These are phyloP conservation scores for Yamadazyma epiphylla DNA, from an alignment of 1,139 yeast genomes.

Conservation along the genomic window DNA sequence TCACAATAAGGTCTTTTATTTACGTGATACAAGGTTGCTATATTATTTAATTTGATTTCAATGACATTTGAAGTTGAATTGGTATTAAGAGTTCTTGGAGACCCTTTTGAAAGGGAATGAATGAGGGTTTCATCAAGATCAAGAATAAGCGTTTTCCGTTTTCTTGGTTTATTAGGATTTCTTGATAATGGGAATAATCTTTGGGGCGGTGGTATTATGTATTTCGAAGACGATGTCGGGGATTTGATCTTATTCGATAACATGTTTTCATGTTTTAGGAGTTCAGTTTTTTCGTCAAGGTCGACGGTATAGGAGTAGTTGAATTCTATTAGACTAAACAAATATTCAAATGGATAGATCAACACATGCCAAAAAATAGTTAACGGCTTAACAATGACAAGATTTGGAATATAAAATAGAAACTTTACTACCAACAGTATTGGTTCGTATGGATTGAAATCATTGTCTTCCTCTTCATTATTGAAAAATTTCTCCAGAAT, in stretches of 20 bases:
- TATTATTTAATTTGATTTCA: slow-evolving; percentile 69
- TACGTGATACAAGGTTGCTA: slow-evolving; percentile 81
- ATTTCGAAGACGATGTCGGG: slow-evolving; percentile 50
- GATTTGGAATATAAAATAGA: slow-evolving; percentile 17
- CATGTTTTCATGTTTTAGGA: slow-evolving; percentile 35
- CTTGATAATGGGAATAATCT: slow-evolving; percentile 41
- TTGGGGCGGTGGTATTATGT: slow-evolving; percentile 47
- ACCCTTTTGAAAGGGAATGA: slow-evolving; percentile 76
- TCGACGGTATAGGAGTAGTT: slow-evolving; percentile 9
- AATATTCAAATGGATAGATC: slow-evolving; percentile 17
- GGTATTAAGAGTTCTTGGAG: slow-evolving; percentile 43
- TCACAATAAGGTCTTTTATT: slow-evolving; percentile 92
- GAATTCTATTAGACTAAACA: slow-evolving; percentile 10
- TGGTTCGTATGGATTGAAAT: too few relatives aligned
- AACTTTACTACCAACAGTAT: slow-evolving; percentile 5
- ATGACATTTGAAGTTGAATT: slow-evolving; percentile 65
- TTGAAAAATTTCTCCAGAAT: neutral
- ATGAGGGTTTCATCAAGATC: slow-evolving; percentile 93
- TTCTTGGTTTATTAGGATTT: slow-evolving; percentile 34
- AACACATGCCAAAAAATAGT: slow-evolving; percentile 17
- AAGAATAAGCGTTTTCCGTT: slow-evolving; percentile 67
- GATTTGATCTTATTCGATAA: slow-evolving; percentile 50
- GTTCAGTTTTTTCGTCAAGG: slow-evolving; percentile 40
- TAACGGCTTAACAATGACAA: slow-evolving; percentile 18
- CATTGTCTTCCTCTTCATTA: neutral